phyloP scores from a whole-genome alignment of 305 asterid species.

The Fraxinus baroniana region DNA sequence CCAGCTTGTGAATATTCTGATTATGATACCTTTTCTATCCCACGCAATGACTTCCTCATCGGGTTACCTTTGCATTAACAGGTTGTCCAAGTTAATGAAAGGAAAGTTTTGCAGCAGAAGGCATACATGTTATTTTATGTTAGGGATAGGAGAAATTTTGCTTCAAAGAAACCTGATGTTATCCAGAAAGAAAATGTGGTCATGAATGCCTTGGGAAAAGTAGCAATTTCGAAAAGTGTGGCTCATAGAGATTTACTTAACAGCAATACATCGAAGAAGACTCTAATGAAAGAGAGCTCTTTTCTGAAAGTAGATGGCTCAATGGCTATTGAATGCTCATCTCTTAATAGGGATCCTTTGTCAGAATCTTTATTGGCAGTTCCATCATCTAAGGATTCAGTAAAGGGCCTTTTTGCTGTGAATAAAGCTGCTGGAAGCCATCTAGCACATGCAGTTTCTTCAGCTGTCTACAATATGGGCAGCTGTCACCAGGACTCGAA shows the following conservation, averaged over 20 bases:
- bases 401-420: slow-evolving; percentile 26
- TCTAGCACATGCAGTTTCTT: slow-evolving; percentile 23
- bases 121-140: slow-evolving; percentile 97
- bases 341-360: slow-evolving; percentile 30
- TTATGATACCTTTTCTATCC: neutral
- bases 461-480: slow-evolving; percentile 20
- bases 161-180: slow-evolving; percentile 47
- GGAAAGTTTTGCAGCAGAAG: slow-evolving; percentile 81
- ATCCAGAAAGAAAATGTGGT: slow-evolving; percentile 45
- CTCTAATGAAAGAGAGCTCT: slow-evolving; percentile 26
- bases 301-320: slow-evolving; percentile 27
- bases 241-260: slow-evolving; percentile 35
- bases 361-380: slow-evolving; percentile 22
- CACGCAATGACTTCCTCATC: slow-evolving; percentile 16
- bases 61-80: slow-evolving; percentile 30
- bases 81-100: slow-evolving; percentile 88
- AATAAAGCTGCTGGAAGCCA: slow-evolving; percentile 21
- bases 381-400: slow-evolving; percentile 31
- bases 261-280: slow-evolving; percentile 24
- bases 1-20: slow-evolving; percentile 5
- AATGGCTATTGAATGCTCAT: slow-evolving; percentile 23
- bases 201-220: slow-evolving; percentile 45
- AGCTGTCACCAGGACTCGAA: slow-evolving; percentile 26
- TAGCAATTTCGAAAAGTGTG: slow-evolving; percentile 39
- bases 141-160: slow-evolving; percentile 50